Evolutionary conservation across 495 filamentous ascomycete genomes (phyloP).

Genomic region (Amphirosellinia nigrospora): DNA sequence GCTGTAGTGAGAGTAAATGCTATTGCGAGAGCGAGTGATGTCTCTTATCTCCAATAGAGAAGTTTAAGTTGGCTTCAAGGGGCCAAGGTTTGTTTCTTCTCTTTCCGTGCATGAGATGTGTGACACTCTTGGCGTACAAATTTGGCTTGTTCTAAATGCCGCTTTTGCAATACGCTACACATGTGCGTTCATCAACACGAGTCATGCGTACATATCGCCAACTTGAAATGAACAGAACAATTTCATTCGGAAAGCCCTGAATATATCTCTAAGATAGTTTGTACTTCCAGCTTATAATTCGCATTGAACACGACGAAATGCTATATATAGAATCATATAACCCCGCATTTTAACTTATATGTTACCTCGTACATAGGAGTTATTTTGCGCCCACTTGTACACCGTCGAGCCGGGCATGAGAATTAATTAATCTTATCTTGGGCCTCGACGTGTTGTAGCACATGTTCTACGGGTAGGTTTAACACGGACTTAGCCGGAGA

Average conservation of each 20-base stretch:
- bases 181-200: neutral
- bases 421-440: neutral
- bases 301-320: neutral
- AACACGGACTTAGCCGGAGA: neutral
- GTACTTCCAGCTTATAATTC: neutral
- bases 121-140: neutral
- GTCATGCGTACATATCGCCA: neutral
- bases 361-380: neutral
- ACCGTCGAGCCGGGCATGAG: neutral
- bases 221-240: neutral
- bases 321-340: neutral
- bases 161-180: neutral
- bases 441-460: neutral
- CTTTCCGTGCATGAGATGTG: neutral
- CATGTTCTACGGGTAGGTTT: neutral
- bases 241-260: neutral
- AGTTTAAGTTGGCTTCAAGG: neutral
- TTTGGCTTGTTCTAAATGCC: neutral
- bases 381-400: neutral
- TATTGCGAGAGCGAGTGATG: constrained; percentile 7
- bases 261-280: neutral
- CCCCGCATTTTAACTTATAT: neutral
- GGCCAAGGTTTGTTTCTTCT: no score
- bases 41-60: neutral
- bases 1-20: neutral